Evolutionary conservation across 108 stramenopile genomes (phyloP), one percentile per base, ranked within the genome.

Genomic region (Poteriospumella lacustris): DNA sequence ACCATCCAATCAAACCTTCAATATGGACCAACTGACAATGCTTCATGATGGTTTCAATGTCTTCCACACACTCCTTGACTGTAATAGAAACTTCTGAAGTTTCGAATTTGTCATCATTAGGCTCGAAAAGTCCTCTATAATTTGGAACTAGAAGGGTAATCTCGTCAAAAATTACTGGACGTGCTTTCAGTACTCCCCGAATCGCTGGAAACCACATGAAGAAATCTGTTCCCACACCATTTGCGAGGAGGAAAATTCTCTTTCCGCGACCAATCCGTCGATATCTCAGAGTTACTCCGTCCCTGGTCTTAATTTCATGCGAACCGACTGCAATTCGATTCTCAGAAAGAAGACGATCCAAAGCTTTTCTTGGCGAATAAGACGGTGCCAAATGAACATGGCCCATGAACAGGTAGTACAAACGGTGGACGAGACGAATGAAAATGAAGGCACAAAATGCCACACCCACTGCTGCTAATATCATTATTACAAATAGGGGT

Each of bases 191-290:
- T 5, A 64, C 33, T 12, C 33, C 60, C 31, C 36, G 15, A 33
- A 64, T 64, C 28, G 31, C 31, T 34, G 60, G 60, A 64, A 64
- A 64, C 60, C 60, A 64, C 60, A 64, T 64, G 60, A 64, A 64
- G 60, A 64, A 64, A 24, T 64, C 31, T 64, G 60, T 64, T 64
- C 60, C 60, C 3, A 64, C 60, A 31, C 60, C 60, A 24, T 64
- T 64, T 34, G 31, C 29, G 33, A 64, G 36, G 29, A 64, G 24
- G 9, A 64, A 5, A 34, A 33, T 64, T 64, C 36, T 19, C 31
- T 64, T 64, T 5, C 60, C 60, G 28, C 47, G 9, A 19, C 47
- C 47, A 9, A 52, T 9, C 47, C 9, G 47, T 15, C 47, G 47
- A 52, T 52, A 52, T 9, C 19, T 9, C 47, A 52, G 47, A 15